Evolutionary conservation across 2,329 filamentous ascomycete genomes (phyloP).

Genomic region (Cercospora nicotianae): DNA sequence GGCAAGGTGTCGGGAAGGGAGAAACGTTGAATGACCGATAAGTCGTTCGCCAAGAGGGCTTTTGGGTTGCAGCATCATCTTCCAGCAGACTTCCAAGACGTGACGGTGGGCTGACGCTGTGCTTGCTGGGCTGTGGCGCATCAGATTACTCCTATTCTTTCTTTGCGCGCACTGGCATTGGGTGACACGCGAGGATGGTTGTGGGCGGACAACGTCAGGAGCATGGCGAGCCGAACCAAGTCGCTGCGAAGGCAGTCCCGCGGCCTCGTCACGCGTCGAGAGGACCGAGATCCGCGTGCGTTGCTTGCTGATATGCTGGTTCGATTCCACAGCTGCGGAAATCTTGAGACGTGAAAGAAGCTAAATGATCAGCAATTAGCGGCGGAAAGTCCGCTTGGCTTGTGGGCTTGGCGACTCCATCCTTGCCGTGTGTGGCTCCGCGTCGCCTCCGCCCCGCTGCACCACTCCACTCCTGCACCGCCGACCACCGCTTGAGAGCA

Average conservation of each 20-base stretch:
- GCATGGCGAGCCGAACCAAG: background rate
- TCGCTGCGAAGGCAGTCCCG: too few species aligned
- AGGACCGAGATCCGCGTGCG: background rate
- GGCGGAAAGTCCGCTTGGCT: background rate
- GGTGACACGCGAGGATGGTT: background rate
- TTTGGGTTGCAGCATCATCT: conserved; percentile 10
- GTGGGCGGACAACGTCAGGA: background rate
- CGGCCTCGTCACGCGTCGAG: background rate
- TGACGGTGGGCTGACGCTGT: conserved; percentile 10
- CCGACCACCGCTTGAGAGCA: too few species aligned
- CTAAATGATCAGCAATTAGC: background rate
- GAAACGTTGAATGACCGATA: conserved; percentile 18
- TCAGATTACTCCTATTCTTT: background rate
- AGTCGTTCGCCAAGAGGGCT: conserved; percentile 21
- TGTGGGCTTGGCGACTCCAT: too few species aligned
- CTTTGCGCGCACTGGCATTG: background rate
- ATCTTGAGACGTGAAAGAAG: background rate
- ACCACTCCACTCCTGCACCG: too few species aligned
- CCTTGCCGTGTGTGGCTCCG: too few species aligned
- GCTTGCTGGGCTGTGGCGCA: background rate
- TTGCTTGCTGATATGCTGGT: background rate
- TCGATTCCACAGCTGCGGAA: background rate
- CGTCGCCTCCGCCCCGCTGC: background rate
- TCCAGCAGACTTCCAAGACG: background rate
- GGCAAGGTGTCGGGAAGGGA: conserved; percentile 12